Evolutionary conservation across 176 grass and related monocot genomes (phyloP), one percentile per base, ranked within the genome.

Genomic region (Phyllostachys edulis): DNA sequence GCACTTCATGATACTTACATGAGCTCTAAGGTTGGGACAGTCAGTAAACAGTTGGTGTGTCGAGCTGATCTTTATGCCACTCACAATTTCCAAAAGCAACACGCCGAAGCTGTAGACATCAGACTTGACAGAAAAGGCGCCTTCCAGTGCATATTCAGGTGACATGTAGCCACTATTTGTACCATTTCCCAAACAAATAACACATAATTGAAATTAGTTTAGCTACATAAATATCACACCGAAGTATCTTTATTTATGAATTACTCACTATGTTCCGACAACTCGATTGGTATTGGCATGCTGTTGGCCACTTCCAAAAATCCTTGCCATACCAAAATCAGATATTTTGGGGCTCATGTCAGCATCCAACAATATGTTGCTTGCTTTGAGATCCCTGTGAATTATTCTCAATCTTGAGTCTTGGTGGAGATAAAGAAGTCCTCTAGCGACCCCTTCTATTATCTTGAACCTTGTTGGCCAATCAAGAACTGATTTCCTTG

Each of bases 101-200:
- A 80, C 87, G 12, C 87, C 87, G 16, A 80, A 89, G 39, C 81
- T 84, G 37, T 71, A 89, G 21, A 84, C 81, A 57, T 84, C 81
- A 5, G 81, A 89, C 73, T 84, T 89, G 12, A 74, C 49, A 40
- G 87, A 89, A 84, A 89, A 74, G 21, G 49, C 34, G 7, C 87
- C 87, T 42, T 84, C 67, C 87, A 89, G 65, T 46, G 81, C 87
- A 59, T 89, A 89, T 65, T 89, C 87, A 9, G 87, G 87, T 17
- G 87, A 79, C 87, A 89, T 84, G 14, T 65, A 65, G 16, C 29
- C 63, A 17, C 54, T 89, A 67, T 37, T 27, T 65, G 3, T 16
- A 65, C 12, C 23, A 46, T 11, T 46, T 6, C 23, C 63, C 63
- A 65, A 65, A 5, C 27, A 65, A 65, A 36, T 1, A 3, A 61